These are phyloP conservation scores for Dictyostelium capitatum DNA, from an alignment of 78 protist genomes.

Conservation along the genomic window DNA sequence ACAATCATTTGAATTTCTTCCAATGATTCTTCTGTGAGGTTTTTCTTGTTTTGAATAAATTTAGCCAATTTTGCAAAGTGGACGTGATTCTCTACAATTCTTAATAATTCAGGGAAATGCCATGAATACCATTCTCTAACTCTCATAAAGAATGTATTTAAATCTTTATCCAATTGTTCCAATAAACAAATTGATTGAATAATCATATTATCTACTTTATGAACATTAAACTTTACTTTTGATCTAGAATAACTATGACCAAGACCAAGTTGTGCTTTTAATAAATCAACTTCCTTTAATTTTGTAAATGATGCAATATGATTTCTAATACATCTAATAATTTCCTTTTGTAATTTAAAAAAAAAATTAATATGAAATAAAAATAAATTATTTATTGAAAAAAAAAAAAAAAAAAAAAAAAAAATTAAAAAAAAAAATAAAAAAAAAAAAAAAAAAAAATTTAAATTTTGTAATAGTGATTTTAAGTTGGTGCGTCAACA, in stretches of 20 bases:
- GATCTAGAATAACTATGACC: constrained; percentile 96
- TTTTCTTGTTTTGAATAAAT: constrained; percentile 77
- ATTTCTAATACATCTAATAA: constrained; percentile 93
- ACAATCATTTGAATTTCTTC: constrained; percentile 71
- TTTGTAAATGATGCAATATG: constrained; percentile 85
- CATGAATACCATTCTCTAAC: constrained; percentile 99
- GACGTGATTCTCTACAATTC: constrained; percentile 93
- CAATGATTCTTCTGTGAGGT: constrained; percentile 37
- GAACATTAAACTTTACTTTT: constrained; percentile 99
- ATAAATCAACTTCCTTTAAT: constrained; percentile 72
- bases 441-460: no score
- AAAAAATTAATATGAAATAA: not conserved
- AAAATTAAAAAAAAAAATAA: no score
- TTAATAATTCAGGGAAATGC: constrained; percentile 99
- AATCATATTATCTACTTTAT: constrained; percentile 99
- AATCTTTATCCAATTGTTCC: constrained; percentile 99
- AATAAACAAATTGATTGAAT: constrained; percentile 96
- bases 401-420: no score
- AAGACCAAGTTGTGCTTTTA: constrained; percentile 96
- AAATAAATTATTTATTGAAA: no score
- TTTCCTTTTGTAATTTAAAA: constrained; percentile 77
- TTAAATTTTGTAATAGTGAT: no score
- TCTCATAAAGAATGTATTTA: constrained; percentile 98
- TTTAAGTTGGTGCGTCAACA: no score
- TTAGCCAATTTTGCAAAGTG: constrained; percentile 86